Conservation (phyloP, 163 green algal genomes). For the Chlorella variabilis region DNA sequence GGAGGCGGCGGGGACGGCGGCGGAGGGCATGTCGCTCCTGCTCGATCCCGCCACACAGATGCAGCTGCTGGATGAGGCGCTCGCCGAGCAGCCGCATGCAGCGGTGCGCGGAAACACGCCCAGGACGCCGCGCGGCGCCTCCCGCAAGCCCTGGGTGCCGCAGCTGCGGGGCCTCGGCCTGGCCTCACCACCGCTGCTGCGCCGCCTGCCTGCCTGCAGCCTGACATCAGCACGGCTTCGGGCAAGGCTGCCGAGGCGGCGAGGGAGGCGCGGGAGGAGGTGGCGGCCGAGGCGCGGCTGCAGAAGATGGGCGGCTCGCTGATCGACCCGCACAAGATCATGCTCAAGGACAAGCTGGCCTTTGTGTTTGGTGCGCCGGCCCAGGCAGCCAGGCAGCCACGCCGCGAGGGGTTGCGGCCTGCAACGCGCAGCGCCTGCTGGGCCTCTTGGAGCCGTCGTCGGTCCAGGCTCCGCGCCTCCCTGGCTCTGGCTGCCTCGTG, state of each 20-base stretch:
- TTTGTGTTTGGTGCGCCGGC: constrained; percentile 74
- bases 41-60: constrained; percentile 6
- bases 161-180: too few species aligned
- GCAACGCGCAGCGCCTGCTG: not conserved
- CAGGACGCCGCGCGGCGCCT: too few species aligned
- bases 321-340: constrained; percentile 51
- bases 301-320: not conserved
- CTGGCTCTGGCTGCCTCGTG: too few species aligned
- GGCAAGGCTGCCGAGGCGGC: not conserved
- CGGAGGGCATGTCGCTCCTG: not conserved
- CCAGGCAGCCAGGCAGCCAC: too few species aligned
- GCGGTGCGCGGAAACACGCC: not conserved
- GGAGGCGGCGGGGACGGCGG: not conserved
- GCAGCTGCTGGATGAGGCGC: constrained; percentile 8
- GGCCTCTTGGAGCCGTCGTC: too few species aligned
- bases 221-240: too few species aligned
- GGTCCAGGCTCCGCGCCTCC: too few species aligned
- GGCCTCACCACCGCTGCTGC: too few species aligned
- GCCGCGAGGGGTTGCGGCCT: too few species aligned
- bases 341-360: constrained; percentile 77
- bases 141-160: too few species aligned
- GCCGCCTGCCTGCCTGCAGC: too few species aligned
- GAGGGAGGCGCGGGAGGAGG: not conserved
- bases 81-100: not conserved
- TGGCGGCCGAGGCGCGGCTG: not conserved